Evolutionary conservation across 257 asterid species (phyloP).

Genomic region (Coffea canephora): DNA sequence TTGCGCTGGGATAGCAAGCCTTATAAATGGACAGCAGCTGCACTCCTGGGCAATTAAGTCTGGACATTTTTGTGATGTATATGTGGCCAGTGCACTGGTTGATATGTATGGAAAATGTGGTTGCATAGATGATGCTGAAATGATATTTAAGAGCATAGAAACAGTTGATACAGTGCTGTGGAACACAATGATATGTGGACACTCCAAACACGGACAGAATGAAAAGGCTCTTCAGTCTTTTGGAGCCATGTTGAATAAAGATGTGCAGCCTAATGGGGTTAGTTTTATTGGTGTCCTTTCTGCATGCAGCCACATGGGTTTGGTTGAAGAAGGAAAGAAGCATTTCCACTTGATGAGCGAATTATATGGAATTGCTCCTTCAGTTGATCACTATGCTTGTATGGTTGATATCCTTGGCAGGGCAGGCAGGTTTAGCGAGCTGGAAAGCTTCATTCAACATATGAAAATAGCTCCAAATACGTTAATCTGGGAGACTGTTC

Average conservation of each 20-base stretch:
- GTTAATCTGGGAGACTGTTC: constrained; percentile 76
- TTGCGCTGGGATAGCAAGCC: constrained; percentile 63
- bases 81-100: constrained; percentile 57
- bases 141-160: constrained; percentile 38
- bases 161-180: constrained; percentile 60
- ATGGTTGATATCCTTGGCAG: constrained; percentile 80
- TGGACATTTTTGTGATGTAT: constrained; percentile 50
- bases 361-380: constrained; percentile 49
- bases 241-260: constrained; percentile 44
- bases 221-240: constrained; percentile 64
- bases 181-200: constrained; percentile 78
- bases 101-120: constrained; percentile 91
- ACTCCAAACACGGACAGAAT: constrained; percentile 70
- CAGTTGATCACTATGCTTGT: constrained; percentile 73
- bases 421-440: constrained; percentile 66
- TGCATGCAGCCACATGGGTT: constrained; percentile 83
- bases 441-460: constrained; percentile 50
- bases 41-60: constrained; percentile 60
- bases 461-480: constrained; percentile 64
- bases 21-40: constrained; percentile 59
- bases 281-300: constrained; percentile 75
- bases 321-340: constrained; percentile 62
- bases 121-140: constrained; percentile 61
- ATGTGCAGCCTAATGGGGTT: constrained; percentile 49
- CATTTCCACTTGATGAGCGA: constrained; percentile 55